A percentile compares a stretch with the other conserved stretches of the same genome.
Evolutionary conservation across 2,329 filamentous ascomycete species (phyloP).

Genomic region (Colletotrichum orchidophilum): DNA sequence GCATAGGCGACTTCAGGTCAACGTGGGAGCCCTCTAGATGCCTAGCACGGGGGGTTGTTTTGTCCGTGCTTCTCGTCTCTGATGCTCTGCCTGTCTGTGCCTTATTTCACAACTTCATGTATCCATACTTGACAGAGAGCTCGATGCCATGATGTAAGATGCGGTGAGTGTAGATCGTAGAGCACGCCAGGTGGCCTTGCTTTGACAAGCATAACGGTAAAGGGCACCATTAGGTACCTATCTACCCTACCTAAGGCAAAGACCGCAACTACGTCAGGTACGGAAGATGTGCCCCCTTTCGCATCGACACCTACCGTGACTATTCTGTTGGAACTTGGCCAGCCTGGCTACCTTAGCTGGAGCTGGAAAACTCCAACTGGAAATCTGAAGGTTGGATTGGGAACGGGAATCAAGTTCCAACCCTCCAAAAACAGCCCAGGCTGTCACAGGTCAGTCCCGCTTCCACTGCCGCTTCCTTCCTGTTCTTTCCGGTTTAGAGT

Average conservation of each 20-base stretch:
- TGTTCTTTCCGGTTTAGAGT: neutral
- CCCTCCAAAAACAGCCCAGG: neutral
- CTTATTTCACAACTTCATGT: neutral
- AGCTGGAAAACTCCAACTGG: no score
- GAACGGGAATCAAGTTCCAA: neutral
- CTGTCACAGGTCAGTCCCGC: neutral
- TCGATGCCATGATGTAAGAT: conserved; percentile 16
- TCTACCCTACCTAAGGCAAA: no score
- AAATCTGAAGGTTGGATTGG: neutral
- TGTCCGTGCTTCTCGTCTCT: conserved; percentile 18
- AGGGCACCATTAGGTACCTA: neutral
- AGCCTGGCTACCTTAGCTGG: no score
- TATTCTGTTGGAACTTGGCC: neutral
- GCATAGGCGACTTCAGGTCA: conserved; percentile 22
- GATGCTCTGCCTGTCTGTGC: neutral
- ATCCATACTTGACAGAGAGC: neutral
- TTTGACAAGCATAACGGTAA: conserved; percentile 7
- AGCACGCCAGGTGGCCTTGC: conserved; percentile 17
- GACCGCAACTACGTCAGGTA: neutral
- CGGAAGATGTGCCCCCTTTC: neutral
- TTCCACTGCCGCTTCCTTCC: conserved; percentile 11
- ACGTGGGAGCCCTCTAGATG: neutral
- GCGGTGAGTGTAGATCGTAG: conserved; percentile 1
- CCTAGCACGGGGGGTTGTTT: neutral
- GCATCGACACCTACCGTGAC: neutral